Percentiles rank a stretch among this genome's conserved stretches.
Conservation (phyloP, 2,329 filamentous ascomycete species). For the Stromatinia cepivora region DNA sequence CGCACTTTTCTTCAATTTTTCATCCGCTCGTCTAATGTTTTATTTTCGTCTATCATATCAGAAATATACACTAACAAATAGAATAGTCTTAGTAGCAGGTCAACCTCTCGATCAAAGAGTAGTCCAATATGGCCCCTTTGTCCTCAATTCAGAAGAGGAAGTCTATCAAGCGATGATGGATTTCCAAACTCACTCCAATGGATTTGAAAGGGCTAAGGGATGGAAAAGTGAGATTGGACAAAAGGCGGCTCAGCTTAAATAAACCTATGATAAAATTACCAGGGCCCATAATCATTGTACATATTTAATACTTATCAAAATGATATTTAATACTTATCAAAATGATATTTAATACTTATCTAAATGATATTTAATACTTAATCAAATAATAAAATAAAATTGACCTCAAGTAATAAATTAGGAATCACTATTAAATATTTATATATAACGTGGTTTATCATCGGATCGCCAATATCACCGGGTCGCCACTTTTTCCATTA, state of each 20-base stretch:
- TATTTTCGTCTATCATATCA: neutral
- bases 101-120: constrained; percentile 77
- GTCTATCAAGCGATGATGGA: constrained; percentile 76
- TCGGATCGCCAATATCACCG: no score
- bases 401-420: no score
- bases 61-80: constrained; percentile 25
- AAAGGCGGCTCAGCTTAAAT: constrained; percentile 36
- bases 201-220: constrained; percentile 74
- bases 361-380: no score
- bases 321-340: no score
- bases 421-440: no score
- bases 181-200: constrained; percentile 71
- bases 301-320: no score
- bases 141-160: constrained; percentile 69
- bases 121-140: constrained; percentile 83
- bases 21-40: neutral
- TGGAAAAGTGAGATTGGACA: constrained; percentile 90
- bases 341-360: no score
- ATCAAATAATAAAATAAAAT: no score
- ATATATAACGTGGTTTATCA: no score
- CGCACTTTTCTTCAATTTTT: neutral
- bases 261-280: no score
- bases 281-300: no score
- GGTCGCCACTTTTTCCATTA: no score
- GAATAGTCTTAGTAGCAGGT: constrained; percentile 68